Evolutionary conservation across 1,139 yeast species (phyloP), one percentile per base, ranked within the genome.

Genomic region (Lodderomyces margitis): DNA sequence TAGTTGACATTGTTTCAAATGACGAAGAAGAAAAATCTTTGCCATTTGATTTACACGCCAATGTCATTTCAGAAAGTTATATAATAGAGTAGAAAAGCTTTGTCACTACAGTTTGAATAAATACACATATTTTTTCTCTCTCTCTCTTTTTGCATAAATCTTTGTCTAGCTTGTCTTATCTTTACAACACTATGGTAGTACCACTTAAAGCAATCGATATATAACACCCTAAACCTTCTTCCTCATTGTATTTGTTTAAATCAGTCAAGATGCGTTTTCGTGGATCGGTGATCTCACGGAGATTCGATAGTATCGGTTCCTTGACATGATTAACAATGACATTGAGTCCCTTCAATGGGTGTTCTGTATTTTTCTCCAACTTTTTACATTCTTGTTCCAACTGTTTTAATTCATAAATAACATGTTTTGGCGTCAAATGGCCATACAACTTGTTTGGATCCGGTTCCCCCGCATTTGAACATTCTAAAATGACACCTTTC

Each of bases 291-390:
- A 42, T 33, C 15, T 45, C 25, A 7, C 33, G 28, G 5, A 52
- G 51, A 34, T 39, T 41, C 14, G 39, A 55, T 41, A 49, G 50
- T 33, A 56, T 47, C 2, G 68, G 61, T 53, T 83, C 89, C 57
- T 88, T 88, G 24, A 88, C 79, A 55, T 88, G 97, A 4, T 83
- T 81, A 2, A 88, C 70, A 1, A 87, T 62, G 3, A 87, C 63
- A 32, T 79, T 70, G 12, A 88, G 56, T 1, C 71, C 79, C 11
- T 59, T 44, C 14, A 83, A 59, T 0, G 79, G 75, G 15, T 50
- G 44, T 34, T 19, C 14, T n/a, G 36, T 21, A 4, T 33, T 31
- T 7, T 55, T 46, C 25, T 11, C 24, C 35, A 52, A 30, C 14
- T 43, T 42, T 20, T 42, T 21, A 41, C 62, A 53, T 44, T 53